Conservation (phyloP, 1,284 basidiomycete species). For the Neonothopanus nambi region DNA sequence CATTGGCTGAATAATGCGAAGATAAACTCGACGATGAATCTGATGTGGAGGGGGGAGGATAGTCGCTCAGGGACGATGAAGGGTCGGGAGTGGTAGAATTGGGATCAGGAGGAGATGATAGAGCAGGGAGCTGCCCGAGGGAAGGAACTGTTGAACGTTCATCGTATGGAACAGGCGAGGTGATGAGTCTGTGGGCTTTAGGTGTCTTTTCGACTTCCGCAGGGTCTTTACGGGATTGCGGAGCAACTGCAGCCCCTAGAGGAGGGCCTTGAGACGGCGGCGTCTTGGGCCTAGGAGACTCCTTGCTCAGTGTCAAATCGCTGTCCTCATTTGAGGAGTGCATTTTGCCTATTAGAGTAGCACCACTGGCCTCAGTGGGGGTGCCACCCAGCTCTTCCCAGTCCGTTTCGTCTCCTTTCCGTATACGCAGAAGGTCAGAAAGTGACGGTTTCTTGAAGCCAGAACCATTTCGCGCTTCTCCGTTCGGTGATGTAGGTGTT, state of each 20-base stretch:
- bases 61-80: conserved; percentile 63
- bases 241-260: conserved; percentile 2
- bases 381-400: conserved; percentile 62
- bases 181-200: conserved; percentile 37
- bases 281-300: conserved; percentile 19
- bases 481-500: conserved; percentile 29
- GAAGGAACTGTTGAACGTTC: conserved; percentile 28
- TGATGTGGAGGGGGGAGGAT: conserved; percentile 50
- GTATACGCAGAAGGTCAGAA: conserved; percentile 57
- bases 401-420: conserved; percentile 58
- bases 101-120: conserved; percentile 57
- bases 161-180: conserved; percentile 22
- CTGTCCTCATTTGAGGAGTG: conserved; percentile 18
- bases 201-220: conserved; percentile 44
- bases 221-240: conserved; percentile 20
- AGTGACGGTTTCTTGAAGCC: conserved; percentile 61
- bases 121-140: conserved; percentile 29
- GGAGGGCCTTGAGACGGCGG: conserved; percentile 11
- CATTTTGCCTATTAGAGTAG: conserved; percentile 33
- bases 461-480: conserved; percentile 30
- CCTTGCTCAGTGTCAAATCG: conserved; percentile 27
- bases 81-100: conserved; percentile 72
- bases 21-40: conserved; percentile 48
- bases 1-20: conserved; percentile 41
- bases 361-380: conserved; percentile 42